Conservation (phyloP, 2,329 filamentous ascomycete species). For the Colletotrichum sansevieriae region DNA sequence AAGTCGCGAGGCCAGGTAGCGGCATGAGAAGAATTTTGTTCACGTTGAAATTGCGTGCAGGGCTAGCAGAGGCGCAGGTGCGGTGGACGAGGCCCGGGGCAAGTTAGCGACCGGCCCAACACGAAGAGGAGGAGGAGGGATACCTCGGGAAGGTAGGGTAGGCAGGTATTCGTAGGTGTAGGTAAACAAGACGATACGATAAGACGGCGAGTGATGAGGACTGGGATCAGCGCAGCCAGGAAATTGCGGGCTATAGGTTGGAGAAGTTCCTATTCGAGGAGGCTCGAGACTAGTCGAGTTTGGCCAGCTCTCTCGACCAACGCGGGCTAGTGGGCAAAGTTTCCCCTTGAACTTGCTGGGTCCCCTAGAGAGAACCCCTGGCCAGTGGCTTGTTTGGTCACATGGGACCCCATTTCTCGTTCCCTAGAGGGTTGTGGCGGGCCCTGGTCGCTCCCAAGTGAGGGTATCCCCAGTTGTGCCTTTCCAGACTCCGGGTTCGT, state of each 20-base stretch:
- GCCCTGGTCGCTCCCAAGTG: slow-evolving; percentile 21
- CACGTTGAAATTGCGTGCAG: slow-evolving; percentile 9
- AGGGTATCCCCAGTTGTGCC: slow-evolving; percentile 26
- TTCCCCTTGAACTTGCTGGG: background rate
- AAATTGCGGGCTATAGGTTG: slow-evolving; percentile 38
- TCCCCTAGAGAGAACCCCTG: slow-evolving; percentile 4
- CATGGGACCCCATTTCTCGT: slow-evolving; percentile 23
- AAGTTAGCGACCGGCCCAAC: background rate
- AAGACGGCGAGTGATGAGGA: slow-evolving; percentile 6
- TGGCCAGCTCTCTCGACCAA: background rate
- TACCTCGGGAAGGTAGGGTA: too few species aligned
- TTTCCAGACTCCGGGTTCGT: slow-evolving; percentile 17
- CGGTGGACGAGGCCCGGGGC: background rate
- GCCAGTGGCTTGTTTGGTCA: slow-evolving; percentile 29
- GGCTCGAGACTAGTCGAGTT: background rate
- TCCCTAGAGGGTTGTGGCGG: slow-evolving; percentile 31
- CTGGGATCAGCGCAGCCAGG: slow-evolving; percentile 38
- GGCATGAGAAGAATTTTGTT: background rate
- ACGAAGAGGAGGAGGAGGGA: background rate
- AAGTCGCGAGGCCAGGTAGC: too few species aligned
- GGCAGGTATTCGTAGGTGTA: background rate
- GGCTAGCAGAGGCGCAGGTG: background rate
- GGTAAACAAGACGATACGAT: background rate
- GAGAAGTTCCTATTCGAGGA: slow-evolving; percentile 32
- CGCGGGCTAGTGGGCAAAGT: slow-evolving; percentile 22